Conservation (phyloP, 129 eudicot species). For the Lactuca sativa region DNA sequence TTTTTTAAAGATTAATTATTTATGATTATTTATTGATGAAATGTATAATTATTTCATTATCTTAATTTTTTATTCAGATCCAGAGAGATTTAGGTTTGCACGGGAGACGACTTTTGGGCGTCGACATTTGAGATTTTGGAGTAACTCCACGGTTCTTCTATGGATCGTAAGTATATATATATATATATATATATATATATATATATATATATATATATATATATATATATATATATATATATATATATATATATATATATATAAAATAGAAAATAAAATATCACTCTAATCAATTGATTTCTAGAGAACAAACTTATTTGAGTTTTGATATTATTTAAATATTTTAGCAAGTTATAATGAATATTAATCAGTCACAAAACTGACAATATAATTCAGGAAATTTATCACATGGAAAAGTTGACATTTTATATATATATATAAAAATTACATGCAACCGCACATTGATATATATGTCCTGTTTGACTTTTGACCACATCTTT, state of each 20-base stretch:
- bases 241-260: no score
- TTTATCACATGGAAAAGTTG: slow-evolving; percentile 6
- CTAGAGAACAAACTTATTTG: no score
- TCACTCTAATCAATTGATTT: no score
- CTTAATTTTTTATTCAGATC: slow-evolving; percentile 31
- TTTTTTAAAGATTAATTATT: neutral
- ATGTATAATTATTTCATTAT: neutral
- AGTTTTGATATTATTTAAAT: no score
- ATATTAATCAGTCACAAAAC: neutral
- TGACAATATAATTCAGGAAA: neutral
- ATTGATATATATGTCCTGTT: no score
- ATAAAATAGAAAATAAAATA: no score
- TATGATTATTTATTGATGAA: no score
- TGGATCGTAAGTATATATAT: slow-evolving; percentile 52
- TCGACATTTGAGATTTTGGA: slow-evolving; percentile 62
- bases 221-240: no score
- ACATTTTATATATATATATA: neutral
- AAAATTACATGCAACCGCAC: neutral
- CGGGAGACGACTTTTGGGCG: slow-evolving; percentile 71
- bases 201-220: no score
- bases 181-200: no score
- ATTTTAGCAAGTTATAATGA: no score
- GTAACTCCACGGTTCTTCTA: slow-evolving; percentile 45
- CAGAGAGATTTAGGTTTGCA: slow-evolving; percentile 69
- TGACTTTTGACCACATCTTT: neutral